Base-by-base conservation (phyloP, 495 filamentous ascomycete genomes). In the Penicillium crystallinum region DNA sequence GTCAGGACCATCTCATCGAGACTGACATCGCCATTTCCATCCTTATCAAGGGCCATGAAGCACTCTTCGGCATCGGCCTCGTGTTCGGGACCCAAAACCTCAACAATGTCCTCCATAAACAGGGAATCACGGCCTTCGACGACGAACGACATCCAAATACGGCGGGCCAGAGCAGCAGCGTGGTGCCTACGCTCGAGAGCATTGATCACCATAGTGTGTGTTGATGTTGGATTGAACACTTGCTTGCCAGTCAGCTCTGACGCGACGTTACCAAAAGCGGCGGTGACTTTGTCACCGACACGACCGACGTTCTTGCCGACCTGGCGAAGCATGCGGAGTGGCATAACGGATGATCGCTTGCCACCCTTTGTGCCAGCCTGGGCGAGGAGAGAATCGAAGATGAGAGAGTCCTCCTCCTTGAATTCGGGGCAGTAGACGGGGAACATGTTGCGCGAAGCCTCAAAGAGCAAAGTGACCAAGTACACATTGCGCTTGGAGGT, bases 81-180 rank as follows among this genome's bases (percentile, higher is more conserved):
- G 46, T 85, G 80, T 6, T 82, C 80, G 1, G 76, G 69, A 2
- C 93, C 93, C 48, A 98, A 82, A 8, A 97, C 91, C 63, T 97
- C 93, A 10, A 83, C 51, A 41, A 98, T 76, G 62, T 98, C 93
- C 7, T 95, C 90, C 23, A 77, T 65, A 54, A 78, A 91, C 23
- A 98, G 75, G 6, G 87, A 72, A 35, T 95, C 87, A 36, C 84
- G 83, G 39, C 89, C 92, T 67, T 97, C 91, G 14, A 91, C 82
- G 10, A 97, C 93, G 64, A 97, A 97, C 2, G 90, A 96, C 90
- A 96, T 96, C 93, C 93, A 98, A 52, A 98, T 83, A 65, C 93
- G 85, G 55, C 82, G 85, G 6, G 91, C 93, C 53, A 98, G 71
- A 22, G 92, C 93, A 70, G 96, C 92, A 3, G 90, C 87, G 19